phyloP scores from a whole-genome alignment of 2,329 filamentous ascomycete genomes.

The Ceratocystis diversiconidia region DNA sequence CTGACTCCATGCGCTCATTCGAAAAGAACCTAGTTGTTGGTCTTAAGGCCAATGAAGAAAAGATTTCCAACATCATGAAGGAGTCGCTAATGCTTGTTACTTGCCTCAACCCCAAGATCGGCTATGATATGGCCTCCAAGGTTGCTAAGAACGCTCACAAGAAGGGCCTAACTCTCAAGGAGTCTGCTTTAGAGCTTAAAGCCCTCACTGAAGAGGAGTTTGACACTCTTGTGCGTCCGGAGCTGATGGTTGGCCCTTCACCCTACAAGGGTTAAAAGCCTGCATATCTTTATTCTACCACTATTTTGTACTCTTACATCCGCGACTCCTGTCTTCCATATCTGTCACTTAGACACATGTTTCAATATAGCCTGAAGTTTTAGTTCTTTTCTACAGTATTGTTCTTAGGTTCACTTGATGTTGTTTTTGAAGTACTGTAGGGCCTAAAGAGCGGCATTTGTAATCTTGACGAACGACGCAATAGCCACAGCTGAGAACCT shows the following conservation, averaged over 20 bases:
- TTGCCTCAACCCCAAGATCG: slow-evolving; percentile 92
- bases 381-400: background rate
- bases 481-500: background rate
- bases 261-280: slow-evolving; percentile 36
- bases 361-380: slow-evolving; percentile 5
- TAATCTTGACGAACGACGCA: too few relatives aligned
- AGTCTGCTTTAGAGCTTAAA: slow-evolving; percentile 85
- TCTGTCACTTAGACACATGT: slow-evolving; percentile 4
- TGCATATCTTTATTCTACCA: background rate
- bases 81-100: slow-evolving; percentile 99
- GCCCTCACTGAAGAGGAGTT: slow-evolving; percentile 82
- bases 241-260: slow-evolving; percentile 85
- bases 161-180: slow-evolving; percentile 87
- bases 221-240: slow-evolving; percentile 74
- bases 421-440: too few relatives aligned
- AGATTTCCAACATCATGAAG: slow-evolving; percentile 79
- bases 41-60: slow-evolving; percentile 82
- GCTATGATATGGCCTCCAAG: slow-evolving; percentile 93
- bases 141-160: slow-evolving; percentile 98
- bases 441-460: too few relatives aligned
- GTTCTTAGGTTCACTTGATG: too few relatives aligned
- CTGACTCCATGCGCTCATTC: slow-evolving; percentile 89
- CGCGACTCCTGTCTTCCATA: background rate
- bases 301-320: slow-evolving; percentile 12
- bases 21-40: slow-evolving; percentile 84